A percentile compares a stretch with the other conserved stretches of the same genome.
These are phyloP conservation scores for Solanum habrochaites DNA, from an alignment of 257 asterid species.

Conservation along the genomic window DNA sequence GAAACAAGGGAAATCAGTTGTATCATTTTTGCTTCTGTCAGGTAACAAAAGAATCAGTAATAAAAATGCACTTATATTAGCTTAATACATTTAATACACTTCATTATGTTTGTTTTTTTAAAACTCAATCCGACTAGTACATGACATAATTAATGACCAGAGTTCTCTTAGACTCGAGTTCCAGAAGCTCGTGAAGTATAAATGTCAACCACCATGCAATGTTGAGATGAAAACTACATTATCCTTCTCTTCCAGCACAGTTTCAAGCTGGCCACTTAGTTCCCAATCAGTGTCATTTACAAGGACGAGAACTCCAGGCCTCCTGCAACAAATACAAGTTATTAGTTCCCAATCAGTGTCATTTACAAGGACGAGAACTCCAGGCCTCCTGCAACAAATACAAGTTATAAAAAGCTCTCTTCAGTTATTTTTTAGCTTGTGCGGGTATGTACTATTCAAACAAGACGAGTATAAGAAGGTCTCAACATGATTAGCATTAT, in stretches of 20 bases:
- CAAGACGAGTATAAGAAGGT: not conserved
- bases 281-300: slow-evolving; percentile 88
- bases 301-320: slow-evolving; percentile 89
- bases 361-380: slow-evolving; percentile 75
- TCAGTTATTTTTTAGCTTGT: not conserved
- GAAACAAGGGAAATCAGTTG: not conserved
- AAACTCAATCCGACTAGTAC: not conserved
- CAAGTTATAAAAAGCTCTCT: not conserved
- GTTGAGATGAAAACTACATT: slow-evolving; percentile 84
- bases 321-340: slow-evolving; percentile 30
- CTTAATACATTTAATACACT: not conserved
- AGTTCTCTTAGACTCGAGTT: not conserved
- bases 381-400: slow-evolving; percentile 64
- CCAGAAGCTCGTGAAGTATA: not conserved
- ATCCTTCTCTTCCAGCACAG: slow-evolving; percentile 69
- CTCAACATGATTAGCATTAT: not conserved
- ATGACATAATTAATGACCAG: not conserved
- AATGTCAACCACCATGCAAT: slow-evolving; percentile 66
- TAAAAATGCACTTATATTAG: not conserved
- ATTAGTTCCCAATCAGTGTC: slow-evolving; percentile 75
- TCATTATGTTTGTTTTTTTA: not conserved
- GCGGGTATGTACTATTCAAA: not conserved
- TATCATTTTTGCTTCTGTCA: not conserved
- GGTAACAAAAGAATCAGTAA: not conserved
- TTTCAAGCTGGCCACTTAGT: slow-evolving; percentile 84